Evolutionary conservation across 371 early-diverging fungal genomes (phyloP).

Genomic region (Mortierella sp.): DNA sequence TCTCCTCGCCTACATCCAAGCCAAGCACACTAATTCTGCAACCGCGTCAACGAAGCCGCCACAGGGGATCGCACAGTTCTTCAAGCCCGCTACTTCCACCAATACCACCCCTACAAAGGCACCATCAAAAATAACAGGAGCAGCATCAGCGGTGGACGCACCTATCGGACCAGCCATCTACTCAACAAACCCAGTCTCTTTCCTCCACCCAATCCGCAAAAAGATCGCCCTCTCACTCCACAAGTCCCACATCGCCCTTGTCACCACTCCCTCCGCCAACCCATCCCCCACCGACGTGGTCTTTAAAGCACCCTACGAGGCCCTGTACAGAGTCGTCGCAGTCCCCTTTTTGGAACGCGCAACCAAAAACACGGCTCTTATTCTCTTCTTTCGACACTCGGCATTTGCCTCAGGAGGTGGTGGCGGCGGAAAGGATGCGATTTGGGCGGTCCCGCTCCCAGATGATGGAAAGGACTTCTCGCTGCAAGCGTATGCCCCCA

Average conservation of each 20-base stretch:
- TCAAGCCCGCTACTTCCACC: conserved; percentile 1
- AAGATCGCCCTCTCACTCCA: conserved; percentile 43
- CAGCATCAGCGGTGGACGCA: conserved; percentile 10
- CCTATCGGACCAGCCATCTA: conserved; percentile 47
- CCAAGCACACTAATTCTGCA: not conserved
- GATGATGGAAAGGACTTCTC: conserved; percentile 58
- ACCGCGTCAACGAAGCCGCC: conserved; percentile 2
- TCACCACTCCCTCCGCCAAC: conserved; percentile 23
- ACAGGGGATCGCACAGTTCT: conserved; percentile 29
- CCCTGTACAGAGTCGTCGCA: conserved; percentile 38
- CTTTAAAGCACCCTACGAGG: conserved; percentile 30
- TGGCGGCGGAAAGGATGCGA: conserved; percentile 36
- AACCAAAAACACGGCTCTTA: conserved; percentile 45
- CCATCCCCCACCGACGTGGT: conserved; percentile 20
- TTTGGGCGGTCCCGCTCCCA: conserved; percentile 48
- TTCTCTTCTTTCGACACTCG: conserved; percentile 45
- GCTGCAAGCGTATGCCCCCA: conserved; percentile 21
- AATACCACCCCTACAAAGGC: conserved; percentile 7
- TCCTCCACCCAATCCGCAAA: conserved; percentile 52
- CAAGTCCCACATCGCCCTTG: conserved; percentile 31
- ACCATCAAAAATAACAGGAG: not conserved
- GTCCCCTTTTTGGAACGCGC: conserved; percentile 55
- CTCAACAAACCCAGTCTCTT: conserved; percentile 40
- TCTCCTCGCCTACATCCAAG: conserved; percentile 34
- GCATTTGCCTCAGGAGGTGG: conserved; percentile 16